Conservation (phyloP, 345 rosid species). For the Lepidium sativum region DNA sequence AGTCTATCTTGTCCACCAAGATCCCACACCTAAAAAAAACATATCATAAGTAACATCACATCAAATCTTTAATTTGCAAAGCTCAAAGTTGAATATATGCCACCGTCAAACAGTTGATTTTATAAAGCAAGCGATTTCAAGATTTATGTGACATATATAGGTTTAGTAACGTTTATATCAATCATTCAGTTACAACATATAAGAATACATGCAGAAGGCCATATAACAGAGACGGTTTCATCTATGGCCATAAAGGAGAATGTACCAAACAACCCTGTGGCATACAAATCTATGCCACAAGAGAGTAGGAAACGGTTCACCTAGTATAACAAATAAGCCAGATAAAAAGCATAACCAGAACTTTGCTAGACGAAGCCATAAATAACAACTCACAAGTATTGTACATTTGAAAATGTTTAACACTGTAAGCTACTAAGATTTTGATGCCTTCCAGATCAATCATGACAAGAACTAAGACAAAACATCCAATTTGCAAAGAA, state of each 20-base stretch:
- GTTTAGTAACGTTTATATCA: neutral
- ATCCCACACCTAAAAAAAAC: conserved; percentile 76
- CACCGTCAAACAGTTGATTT: neutral
- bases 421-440: neutral
- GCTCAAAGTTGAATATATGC: neutral
- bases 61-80: neutral
- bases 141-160: neutral
- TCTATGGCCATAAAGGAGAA: neutral
- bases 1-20: conserved; percentile 96
- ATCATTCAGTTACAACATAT: neutral
- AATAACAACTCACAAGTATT: neutral
- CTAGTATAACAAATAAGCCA: neutral
- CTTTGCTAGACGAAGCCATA: neutral
- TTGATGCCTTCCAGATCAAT: neutral
- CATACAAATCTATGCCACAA: neutral
- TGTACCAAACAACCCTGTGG: neutral
- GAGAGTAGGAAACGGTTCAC: neutral
- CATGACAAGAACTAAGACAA: neutral
- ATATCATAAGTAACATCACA: neutral
- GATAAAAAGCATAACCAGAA: neutral
- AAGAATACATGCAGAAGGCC: neutral
- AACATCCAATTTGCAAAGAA: neutral
- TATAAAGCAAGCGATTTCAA: neutral
- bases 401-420: neutral
- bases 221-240: neutral